phyloP scores from a whole-genome alignment of 2,329 filamentous ascomycete genomes.

The Basipetospora sp. region DNA sequence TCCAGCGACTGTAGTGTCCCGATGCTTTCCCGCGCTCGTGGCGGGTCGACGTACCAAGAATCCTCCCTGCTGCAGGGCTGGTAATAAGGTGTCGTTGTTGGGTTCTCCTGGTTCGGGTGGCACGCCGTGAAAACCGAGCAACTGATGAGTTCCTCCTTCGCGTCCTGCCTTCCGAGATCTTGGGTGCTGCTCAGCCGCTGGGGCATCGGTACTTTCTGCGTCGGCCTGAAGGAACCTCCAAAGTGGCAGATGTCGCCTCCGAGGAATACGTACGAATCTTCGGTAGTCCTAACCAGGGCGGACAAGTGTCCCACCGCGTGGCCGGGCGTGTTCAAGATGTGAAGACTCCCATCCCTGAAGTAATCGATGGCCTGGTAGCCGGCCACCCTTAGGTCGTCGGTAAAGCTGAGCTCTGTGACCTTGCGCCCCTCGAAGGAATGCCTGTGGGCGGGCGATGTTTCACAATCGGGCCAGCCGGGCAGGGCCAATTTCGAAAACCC shows the following conservation, averaged over 20 bases:
- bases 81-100: slow-evolving; percentile 4
- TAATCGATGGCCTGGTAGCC: slow-evolving; percentile 24
- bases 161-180: not conserved
- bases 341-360: slow-evolving; percentile 27
- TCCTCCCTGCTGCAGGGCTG: slow-evolving; percentile 5
- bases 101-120: not conserved
- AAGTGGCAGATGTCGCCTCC: slow-evolving; percentile 29
- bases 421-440: slow-evolving; percentile 10
- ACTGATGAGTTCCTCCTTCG: not conserved
- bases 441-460: not conserved
- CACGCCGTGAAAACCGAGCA: slow-evolving; percentile 1
- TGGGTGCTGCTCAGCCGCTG: not conserved
- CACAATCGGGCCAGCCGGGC: not conserved
- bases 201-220: slow-evolving; percentile 11
- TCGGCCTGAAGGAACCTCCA: slow-evolving; percentile 22
- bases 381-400: slow-evolving; percentile 18
- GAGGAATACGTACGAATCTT: slow-evolving; percentile 25
- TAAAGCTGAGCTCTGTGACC: slow-evolving; percentile 16
- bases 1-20: slow-evolving; percentile 7
- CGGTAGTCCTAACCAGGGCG: slow-evolving; percentile 24
- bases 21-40: slow-evolving; percentile 7
- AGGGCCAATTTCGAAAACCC: too few species aligned
- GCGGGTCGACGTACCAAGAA: slow-evolving; percentile 10
- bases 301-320: slow-evolving; percentile 27
- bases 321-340: slow-evolving; percentile 26